Conservation (phyloP, 2,329 filamentous ascomycete genomes). For the Penicillium crustosum region DNA sequence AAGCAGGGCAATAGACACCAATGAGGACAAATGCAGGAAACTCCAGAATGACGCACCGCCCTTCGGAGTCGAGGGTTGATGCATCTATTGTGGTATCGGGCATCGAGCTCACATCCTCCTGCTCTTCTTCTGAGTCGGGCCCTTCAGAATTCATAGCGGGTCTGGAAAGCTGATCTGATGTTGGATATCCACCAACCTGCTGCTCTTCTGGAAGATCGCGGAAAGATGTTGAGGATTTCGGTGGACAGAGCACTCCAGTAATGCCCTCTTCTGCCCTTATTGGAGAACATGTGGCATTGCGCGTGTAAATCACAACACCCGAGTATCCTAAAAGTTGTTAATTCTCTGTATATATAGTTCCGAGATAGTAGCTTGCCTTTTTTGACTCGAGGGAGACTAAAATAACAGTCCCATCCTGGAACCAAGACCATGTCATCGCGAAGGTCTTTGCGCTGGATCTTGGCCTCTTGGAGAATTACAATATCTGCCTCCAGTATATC, state of each 20-base stretch:
- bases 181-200: conserved; percentile 87
- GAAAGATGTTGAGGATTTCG: conserved; percentile 69
- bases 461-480: conserved; percentile 91
- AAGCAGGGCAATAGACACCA: conserved; percentile 88
- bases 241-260: conserved; percentile 73
- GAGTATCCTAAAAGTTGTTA: conserved; percentile 70
- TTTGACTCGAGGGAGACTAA: conserved; percentile 88
- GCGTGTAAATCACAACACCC: conserved; percentile 91
- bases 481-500: conserved; percentile 90
- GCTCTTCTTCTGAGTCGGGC: conserved; percentile 5
- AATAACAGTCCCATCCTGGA: conserved; percentile 93
- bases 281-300: conserved; percentile 80
- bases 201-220: conserved; percentile 70
- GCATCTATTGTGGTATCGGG: conserved; percentile 64
- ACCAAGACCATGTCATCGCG: conserved; percentile 94
- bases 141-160: background rate
- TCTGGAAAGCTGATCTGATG: conserved; percentile 59
- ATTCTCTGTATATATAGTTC: background rate
- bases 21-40: conserved; percentile 94
- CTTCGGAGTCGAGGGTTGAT: conserved; percentile 78
- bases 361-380: conserved; percentile 61
- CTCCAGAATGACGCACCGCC: conserved; percentile 84
- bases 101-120: background rate
- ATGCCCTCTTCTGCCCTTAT: conserved; percentile 94
- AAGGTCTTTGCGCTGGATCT: conserved; percentile 91